Conservation (phyloP, 768 basidiomycete genomes). For the Rhodosporidiobolus odoratus region DNA sequence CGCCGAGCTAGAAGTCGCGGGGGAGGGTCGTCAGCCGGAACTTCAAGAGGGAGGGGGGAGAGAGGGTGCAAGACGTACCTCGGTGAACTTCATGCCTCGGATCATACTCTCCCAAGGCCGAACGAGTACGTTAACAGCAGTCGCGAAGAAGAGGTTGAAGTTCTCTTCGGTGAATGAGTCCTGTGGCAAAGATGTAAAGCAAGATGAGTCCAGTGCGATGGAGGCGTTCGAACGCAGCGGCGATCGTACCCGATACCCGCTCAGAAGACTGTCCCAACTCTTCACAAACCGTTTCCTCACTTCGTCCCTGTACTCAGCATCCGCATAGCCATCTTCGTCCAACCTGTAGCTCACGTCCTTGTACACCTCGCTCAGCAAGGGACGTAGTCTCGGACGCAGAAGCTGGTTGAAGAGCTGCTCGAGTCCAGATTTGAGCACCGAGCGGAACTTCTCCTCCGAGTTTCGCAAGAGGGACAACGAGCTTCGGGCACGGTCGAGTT, state of each 20-base stretch:
- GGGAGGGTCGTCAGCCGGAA: neutral
- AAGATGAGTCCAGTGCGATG: too few species aligned
- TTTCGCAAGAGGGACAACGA: slow-evolving; percentile 25
- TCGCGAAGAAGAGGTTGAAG: slow-evolving; percentile 75
- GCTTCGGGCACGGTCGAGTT: slow-evolving; percentile 25
- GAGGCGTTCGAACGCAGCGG: neutral
- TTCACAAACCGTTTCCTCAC: slow-evolving; percentile 85
- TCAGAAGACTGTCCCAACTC: slow-evolving; percentile 76
- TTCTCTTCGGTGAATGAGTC: slow-evolving; percentile 82
- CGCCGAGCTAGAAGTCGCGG: slow-evolving; percentile 65
- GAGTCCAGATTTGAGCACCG: slow-evolving; percentile 71
- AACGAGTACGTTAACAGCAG: slow-evolving; percentile 80
- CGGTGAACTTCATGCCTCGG: slow-evolving; percentile 73
- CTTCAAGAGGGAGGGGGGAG: too few species aligned
- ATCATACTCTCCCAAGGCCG: slow-evolving; percentile 92
- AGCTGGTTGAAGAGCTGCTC: slow-evolving; percentile 96
- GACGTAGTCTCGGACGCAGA: slow-evolving; percentile 77
- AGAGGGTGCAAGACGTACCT: slow-evolving; percentile 54
- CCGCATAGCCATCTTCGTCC: slow-evolving; percentile 78
- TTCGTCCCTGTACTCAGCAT: slow-evolving; percentile 76
- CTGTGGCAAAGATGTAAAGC: slow-evolving; percentile 51
- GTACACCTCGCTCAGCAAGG: slow-evolving; percentile 77
- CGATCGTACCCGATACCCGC: slow-evolving; percentile 70
- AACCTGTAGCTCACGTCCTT: slow-evolving; percentile 81
- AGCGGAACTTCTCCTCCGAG: slow-evolving; percentile 56